Evolutionary conservation across 2,329 filamentous ascomycete genomes (phyloP).

Genomic region (Bimuria novae-zelandiae): DNA sequence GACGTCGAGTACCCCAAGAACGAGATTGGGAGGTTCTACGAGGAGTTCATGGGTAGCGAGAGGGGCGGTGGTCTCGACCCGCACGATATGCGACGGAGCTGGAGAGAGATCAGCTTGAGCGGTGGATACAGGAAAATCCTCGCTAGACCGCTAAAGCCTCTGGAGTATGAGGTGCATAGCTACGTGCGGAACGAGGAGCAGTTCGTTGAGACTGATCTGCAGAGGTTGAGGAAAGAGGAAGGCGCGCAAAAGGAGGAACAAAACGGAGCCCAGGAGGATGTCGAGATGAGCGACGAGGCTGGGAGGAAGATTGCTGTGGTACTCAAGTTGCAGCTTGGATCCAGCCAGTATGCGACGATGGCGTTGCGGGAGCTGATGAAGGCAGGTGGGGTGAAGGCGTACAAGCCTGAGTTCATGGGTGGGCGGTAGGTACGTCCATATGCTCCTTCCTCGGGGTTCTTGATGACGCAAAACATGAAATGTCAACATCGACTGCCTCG

Average conservation of each 20-base stretch:
- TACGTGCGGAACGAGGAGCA: slow-evolving; percentile 78
- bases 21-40: slow-evolving; percentile 81
- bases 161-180: slow-evolving; percentile 69
- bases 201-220: slow-evolving; percentile 85
- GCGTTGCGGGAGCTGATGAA: slow-evolving; percentile 79
- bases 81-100: slow-evolving; percentile 80
- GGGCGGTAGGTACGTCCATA: slow-evolving; percentile 41
- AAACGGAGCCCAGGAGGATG: slow-evolving; percentile 16
- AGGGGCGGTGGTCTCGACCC: slow-evolving; percentile 81
- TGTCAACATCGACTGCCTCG: too few species aligned
- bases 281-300: slow-evolving; percentile 25
- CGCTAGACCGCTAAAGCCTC: slow-evolving; percentile 66
- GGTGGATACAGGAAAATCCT: slow-evolving; percentile 88
- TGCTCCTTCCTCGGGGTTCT: too few species aligned
- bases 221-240: slow-evolving; percentile 60
- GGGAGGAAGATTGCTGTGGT: slow-evolving; percentile 66
- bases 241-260: slow-evolving; percentile 53
- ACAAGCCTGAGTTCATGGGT: slow-evolving; percentile 65
- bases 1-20: slow-evolving; percentile 87
- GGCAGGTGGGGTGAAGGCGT: slow-evolving; percentile 63
- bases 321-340: slow-evolving; percentile 75
- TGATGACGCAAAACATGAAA: too few species aligned
- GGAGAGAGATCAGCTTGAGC: slow-evolving; percentile 85
- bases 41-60: slow-evolving; percentile 79
- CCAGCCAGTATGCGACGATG: slow-evolving; percentile 85